Evolutionary conservation across 2,329 filamentous ascomycete genomes (phyloP), one percentile per base, ranked within the genome.

Genomic region (Eurotiales sp.): DNA sequence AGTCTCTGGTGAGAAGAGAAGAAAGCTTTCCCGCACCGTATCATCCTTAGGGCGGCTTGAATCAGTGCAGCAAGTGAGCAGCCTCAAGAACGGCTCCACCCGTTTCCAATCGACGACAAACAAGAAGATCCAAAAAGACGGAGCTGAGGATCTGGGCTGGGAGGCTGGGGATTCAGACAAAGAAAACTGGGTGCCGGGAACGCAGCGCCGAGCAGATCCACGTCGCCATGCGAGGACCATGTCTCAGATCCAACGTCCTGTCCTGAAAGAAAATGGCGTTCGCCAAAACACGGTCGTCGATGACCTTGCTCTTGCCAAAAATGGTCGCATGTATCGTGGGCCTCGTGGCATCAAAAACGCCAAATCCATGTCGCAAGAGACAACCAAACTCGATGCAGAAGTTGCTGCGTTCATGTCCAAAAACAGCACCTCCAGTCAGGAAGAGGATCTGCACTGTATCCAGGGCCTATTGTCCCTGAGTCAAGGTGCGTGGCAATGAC

Each of bases 381-480:
- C 63, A 6, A 74, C 30, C 23, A 52, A 78, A 47, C 63, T 76
- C 21, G 81, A 85, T 51, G 76, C 80, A 3, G 87, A 93, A 46
- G 78, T 92, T 39, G 82, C 86, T 56, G 77, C 76, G 3, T 91
- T 92, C 68, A 91, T 93, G 85, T 83, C 56, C 83, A 81, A 64
- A 44, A 64, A 56, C 54, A 63, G 58, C 5, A 59, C 60, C 23
- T 84, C 83, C 8, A 85, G 85, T 64, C 89, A 90, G 70, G 85
- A 83, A 65, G 82, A 84, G 51, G 92, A 96, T 64, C 77, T 95
- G 67, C 90, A 95, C 65, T 95, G 90, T 64, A 86, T 96, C 42
- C 89, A 92, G 50, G 90, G 90, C n/a, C 72, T 97, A 57, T 69
- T 96, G 56, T 92, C 88, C 46, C 77, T 97, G 41, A 95, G 90